Base-by-base conservation (phyloP, 2,329 filamentous ascomycete genomes). In the Nemania bipapillata region DNA sequence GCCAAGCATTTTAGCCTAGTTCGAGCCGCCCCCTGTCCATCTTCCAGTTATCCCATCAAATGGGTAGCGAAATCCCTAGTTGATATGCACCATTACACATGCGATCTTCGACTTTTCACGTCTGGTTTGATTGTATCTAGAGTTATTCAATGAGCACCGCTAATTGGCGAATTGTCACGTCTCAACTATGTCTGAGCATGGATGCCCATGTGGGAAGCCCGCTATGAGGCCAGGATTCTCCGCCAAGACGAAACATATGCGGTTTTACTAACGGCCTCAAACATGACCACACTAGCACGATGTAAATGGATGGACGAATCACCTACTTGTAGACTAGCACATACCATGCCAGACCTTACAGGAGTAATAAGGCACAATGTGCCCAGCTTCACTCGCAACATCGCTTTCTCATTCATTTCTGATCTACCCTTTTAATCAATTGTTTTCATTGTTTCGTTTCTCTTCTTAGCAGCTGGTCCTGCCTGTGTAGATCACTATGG, bases 401-500 rank as follows among this genome's bases (percentile, higher is more conserved):
- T 50, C 24, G 22, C n/a, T 11, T 55, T 50, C 20, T 45, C 12
- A 17, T 53, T 55, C 65, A 37, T 22, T 63, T 8, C 1, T 22
- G 37, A 56, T 56, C 32, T 45, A 32, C 9, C 9, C 11, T 55
- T 42, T 26, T 35, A 9, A 42, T 22, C 12, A 17, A 30, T 52
- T 40, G 37, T 22, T 52, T 60, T 4, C 24, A 37, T 32, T 52
- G 24, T 17, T 24, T 22, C 6, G 40, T 30, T 45, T 55, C 32
- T 22, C 17, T 40, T 53, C 42, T 54, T 35, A 45, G 63, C 66
- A 70, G 63, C 66, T 49, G 59, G 66, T 20, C 26, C 66, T 63
- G 69, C 63, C 12, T 12, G 42, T 57, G 28, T 66, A 64, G 40
- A 70, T 56, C 53, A 63, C 42, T 22, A 71, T 77, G 76, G 74